Conservation (phyloP, 495 filamentous ascomycete species). For the Podospora pseudoanserina region DNA sequence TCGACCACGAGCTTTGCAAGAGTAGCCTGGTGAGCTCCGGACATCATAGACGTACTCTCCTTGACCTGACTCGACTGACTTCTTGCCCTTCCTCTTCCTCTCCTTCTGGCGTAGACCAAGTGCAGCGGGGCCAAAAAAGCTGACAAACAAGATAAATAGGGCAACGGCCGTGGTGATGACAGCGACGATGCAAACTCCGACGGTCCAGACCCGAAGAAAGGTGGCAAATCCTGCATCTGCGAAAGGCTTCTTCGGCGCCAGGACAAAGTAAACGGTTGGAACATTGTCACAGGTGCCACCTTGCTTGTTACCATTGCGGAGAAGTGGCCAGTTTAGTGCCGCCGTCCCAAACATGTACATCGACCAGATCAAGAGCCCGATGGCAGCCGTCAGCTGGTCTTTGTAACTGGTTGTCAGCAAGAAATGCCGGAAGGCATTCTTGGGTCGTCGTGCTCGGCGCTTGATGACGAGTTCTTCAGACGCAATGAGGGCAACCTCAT, state of each 20-base stretch:
- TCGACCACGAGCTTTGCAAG: constrained; percentile 19
- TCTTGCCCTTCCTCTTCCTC: constrained; percentile 3
- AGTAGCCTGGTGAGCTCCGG: constrained; percentile 19
- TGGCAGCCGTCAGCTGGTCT: constrained; percentile 29
- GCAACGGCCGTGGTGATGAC: constrained; percentile 28
- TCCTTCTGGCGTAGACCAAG: constrained; percentile 14
- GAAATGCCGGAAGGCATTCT: constrained; percentile 25
- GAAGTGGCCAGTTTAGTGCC: constrained; percentile 30
- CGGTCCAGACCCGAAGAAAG: constrained; percentile 30
- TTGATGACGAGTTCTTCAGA: constrained; percentile 28
- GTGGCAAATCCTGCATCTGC: constrained; percentile 21
- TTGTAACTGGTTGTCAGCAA: constrained; percentile 28
- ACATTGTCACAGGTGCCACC: constrained; percentile 26
- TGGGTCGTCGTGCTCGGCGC: constrained; percentile 16
- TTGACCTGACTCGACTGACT: constrained; percentile 20
- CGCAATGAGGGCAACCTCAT: constrained; percentile 28
- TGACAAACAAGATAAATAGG: constrained; percentile 25
- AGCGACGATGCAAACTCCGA: constrained; percentile 29
- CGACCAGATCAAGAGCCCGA: constrained; percentile 30
- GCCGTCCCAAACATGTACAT: constrained; percentile 31
- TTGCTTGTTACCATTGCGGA: constrained; percentile 27
- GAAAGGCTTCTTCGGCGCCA: constrained; percentile 32
- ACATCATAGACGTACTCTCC: constrained; percentile 15
- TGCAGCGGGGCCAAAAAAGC: constrained; percentile 18
- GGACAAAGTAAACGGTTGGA: constrained; percentile 32